These are phyloP conservation scores for Mimosa pudica DNA, from an alignment of 306 rosid species.

Conservation along the genomic window DNA sequence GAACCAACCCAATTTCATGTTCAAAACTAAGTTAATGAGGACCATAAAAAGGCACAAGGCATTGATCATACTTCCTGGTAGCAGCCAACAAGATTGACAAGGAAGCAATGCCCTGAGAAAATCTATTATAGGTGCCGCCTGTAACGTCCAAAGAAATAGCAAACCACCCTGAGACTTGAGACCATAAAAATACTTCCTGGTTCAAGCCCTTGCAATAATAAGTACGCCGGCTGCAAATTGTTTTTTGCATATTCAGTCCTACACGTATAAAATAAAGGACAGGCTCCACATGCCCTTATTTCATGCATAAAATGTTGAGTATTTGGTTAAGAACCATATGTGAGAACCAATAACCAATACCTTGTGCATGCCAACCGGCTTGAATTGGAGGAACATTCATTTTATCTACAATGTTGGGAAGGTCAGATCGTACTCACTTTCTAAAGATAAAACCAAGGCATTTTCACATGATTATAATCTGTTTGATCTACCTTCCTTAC, in stretches of 20 bases:
- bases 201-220: background rate
- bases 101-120: background rate
- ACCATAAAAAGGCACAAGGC: background rate
- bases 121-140: background rate
- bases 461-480: no score
- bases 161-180: background rate
- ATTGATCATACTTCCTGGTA: background rate
- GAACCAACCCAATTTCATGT: background rate
- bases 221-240: no score
- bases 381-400: background rate
- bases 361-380: slow-evolving; percentile 20
- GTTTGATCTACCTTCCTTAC: no score
- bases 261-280: background rate
- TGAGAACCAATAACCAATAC: background rate
- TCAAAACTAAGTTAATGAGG: background rate
- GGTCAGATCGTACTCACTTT: no score
- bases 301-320: background rate
- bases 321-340: background rate
- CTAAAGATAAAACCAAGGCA: no score
- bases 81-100: background rate
- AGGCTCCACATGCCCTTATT: background rate
- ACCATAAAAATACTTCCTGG: background rate
- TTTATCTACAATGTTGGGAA: background rate
- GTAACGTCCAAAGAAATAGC: background rate
- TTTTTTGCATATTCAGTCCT: background rate